Conservation (phyloP, 495 filamentous ascomycete species). For the Melanomma pulvis-pyrius region DNA sequence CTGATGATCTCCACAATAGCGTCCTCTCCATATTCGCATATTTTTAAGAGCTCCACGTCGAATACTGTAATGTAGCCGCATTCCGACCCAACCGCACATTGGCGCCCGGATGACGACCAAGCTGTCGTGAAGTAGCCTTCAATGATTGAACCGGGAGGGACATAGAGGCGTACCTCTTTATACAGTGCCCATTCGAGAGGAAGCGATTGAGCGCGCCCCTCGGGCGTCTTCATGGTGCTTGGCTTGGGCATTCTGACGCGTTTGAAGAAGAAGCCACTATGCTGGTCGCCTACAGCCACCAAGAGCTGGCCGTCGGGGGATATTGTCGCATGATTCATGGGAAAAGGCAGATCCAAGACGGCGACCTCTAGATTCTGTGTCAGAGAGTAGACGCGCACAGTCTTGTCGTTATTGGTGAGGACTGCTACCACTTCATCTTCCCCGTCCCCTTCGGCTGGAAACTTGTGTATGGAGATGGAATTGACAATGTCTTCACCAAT, state of each 20-base stretch:
- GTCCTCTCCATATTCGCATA: constrained; percentile 46
- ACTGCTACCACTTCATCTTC: constrained; percentile 63
- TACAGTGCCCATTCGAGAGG: constrained; percentile 40
- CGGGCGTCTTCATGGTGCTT: constrained; percentile 21
- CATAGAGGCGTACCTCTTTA: constrained; percentile 39
- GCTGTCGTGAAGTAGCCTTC: constrained; percentile 68
- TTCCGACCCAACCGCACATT: constrained; percentile 73
- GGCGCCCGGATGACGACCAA: constrained; percentile 67
- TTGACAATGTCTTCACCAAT: constrained; percentile 62
- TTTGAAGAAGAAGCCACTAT: constrained; percentile 78
- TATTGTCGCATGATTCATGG: constrained; percentile 89
- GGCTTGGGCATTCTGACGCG: constrained; percentile 38
- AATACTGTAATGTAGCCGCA: constrained; percentile 71
- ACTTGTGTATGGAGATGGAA: constrained; percentile 68
- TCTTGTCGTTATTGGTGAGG: constrained; percentile 88
- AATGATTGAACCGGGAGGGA: constrained; percentile 25
- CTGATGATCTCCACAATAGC: constrained; percentile 51
- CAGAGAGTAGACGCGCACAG: constrained; percentile 77
- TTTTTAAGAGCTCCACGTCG: constrained; percentile 57
- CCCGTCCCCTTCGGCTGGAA: constrained; percentile 44
- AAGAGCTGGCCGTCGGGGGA: constrained; percentile 84
- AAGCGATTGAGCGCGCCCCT: constrained; percentile 18
- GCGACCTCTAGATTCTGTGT: constrained; percentile 63
- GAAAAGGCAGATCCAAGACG: constrained; percentile 70
- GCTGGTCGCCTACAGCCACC: constrained; percentile 82